A percentile compares a stretch with the other conserved stretches of the same genome.
Evolutionary conservation across 768 basidiomycete genomes (phyloP).

Genomic region (Xanthoconium stramineum): DNA sequence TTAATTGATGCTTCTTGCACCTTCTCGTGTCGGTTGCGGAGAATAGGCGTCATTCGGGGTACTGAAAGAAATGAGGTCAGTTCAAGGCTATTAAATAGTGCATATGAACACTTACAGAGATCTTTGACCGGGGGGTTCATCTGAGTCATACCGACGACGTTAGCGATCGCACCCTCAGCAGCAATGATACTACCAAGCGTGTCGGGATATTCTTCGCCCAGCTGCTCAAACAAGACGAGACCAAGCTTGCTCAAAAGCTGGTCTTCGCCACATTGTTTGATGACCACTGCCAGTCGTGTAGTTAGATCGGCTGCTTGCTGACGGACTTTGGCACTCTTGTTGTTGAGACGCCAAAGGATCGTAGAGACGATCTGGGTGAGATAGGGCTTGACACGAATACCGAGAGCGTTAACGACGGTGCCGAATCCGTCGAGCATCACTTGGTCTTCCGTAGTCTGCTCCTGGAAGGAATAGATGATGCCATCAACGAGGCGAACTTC

Average conservation of each 20-base stretch:
- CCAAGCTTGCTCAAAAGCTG: constrained; percentile 94
- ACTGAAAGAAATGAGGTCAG: constrained; percentile 46
- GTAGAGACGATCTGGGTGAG: constrained; percentile 99
- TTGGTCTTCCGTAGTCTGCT: constrained; percentile 98
- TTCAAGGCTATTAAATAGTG: neutral
- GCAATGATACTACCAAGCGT: constrained; percentile 99
- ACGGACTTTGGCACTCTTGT: constrained; percentile 98
- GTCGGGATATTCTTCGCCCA: constrained; percentile 99
- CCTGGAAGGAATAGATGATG: constrained; percentile 99
- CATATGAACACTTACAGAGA: constrained; percentile 64
- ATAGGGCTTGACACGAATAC: constrained; percentile 96
- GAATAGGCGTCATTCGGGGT: constrained; percentile 99
- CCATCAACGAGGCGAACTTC: constrained; percentile 95
- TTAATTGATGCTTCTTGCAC: constrained; percentile 99
- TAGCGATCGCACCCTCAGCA: constrained; percentile 97
- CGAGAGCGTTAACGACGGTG: constrained; percentile 94
- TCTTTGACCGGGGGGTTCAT: constrained; percentile 99
- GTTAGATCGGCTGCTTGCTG: constrained; percentile 99
- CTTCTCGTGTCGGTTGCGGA: constrained; percentile 98
- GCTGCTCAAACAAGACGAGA: constrained; percentile 94
- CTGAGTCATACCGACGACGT: constrained; percentile 99
- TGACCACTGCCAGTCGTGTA: constrained; percentile 91
- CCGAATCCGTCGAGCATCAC: constrained; percentile 99
- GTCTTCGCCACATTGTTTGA: constrained; percentile 98
- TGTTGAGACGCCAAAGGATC: constrained; percentile 98